Conservation (phyloP, 2,329 filamentous ascomycete species). For the Arachnomyces sp. region DNA sequence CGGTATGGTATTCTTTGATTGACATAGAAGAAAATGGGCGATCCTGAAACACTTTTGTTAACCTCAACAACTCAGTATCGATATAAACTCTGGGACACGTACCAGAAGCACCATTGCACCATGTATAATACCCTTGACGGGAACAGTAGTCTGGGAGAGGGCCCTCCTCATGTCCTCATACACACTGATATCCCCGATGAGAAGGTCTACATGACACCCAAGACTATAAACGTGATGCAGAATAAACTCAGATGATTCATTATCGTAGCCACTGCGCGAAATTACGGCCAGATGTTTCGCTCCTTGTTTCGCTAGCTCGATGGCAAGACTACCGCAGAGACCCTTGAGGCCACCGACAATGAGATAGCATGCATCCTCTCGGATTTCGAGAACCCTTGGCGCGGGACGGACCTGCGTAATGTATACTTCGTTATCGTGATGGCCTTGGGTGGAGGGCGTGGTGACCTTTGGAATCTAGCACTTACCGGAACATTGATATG, state of each 20-base stretch:
- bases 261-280: constrained; percentile 23
- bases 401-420: constrained; percentile 12
- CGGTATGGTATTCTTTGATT: constrained; percentile 8
- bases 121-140: constrained; percentile 8
- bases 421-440: too few relatives aligned
- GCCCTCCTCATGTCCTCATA: constrained; percentile 2
- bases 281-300: constrained; percentile 23
- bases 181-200: constrained; percentile 9
- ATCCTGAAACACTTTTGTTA: constrained; percentile 1
- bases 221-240: constrained; percentile 11
- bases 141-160: background rate
- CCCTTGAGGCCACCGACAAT: constrained; percentile 35
- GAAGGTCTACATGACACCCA: constrained; percentile 9
- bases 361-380: constrained; percentile 24
- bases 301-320: constrained; percentile 25
- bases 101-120: constrained; percentile 12
- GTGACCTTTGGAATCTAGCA: too few relatives aligned
- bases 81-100: constrained; percentile 4
- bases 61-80: background rate
- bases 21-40: constrained; percentile 13
- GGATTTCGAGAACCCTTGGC: constrained; percentile 12
- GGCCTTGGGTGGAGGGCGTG: background rate
- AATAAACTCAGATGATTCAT: constrained; percentile 21
- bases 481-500: background rate
- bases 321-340: constrained; percentile 27